phyloP scores from a whole-genome alignment of 768 basidiomycete species.

The Boletus reticulatus region DNA sequence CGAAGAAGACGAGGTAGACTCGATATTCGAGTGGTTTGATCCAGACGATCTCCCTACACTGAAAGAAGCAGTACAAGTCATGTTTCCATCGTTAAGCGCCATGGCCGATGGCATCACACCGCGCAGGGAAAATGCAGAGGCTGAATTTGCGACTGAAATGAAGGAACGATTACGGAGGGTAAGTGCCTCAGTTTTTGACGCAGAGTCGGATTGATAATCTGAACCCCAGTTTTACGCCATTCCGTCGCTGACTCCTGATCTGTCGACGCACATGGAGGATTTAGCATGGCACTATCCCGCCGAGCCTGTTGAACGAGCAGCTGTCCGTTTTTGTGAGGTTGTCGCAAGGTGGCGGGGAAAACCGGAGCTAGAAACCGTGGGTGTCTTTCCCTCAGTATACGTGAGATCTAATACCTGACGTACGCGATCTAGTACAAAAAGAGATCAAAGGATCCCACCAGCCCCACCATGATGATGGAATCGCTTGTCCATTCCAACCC shows the following conservation, averaged over 20 bases:
- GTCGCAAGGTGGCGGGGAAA: constrained; percentile 81
- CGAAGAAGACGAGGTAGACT: constrained; percentile 33
- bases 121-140: constrained; percentile 53
- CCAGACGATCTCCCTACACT: constrained; percentile 76
- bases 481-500: constrained; percentile 71
- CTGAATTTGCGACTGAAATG: constrained; percentile 77
- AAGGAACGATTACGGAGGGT: constrained; percentile 66
- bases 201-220: constrained; percentile 6
- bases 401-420: constrained; percentile 19
- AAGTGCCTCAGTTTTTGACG: constrained; percentile 26
- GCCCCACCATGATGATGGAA: constrained; percentile 55
- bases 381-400: constrained; percentile 3
- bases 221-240: constrained; percentile 72
- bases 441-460: constrained; percentile 34
- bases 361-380: constrained; percentile 77
- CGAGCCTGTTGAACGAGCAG: constrained; percentile 76
- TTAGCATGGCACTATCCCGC: constrained; percentile 75
- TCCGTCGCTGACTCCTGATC: constrained; percentile 65
- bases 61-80: constrained; percentile 58
- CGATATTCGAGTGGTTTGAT: constrained; percentile 57
- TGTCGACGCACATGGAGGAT: constrained; percentile 75
- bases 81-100: constrained; percentile 58
- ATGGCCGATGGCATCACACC: constrained; percentile 25
- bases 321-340: constrained; percentile 78
- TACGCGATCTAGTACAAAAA: constrained; percentile 54